A percentile compares a stretch with the other conserved stretches of the same genome.
Evolutionary conservation across 1,284 basidiomycete genomes (phyloP).

Genomic region (Ganoderma lucidum): DNA sequence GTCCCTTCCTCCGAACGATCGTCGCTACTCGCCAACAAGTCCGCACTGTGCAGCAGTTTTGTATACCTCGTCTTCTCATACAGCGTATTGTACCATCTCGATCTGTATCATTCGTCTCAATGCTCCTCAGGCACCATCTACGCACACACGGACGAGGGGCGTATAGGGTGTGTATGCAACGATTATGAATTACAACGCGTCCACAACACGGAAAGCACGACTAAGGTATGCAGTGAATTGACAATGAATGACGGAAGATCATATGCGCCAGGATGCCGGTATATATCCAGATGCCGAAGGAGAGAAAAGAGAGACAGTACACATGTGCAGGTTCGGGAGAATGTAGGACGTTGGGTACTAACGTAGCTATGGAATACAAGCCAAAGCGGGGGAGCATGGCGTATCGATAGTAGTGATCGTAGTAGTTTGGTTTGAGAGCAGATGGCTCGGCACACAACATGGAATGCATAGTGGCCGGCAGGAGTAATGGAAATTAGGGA

Average conservation of each 20-base stretch:
- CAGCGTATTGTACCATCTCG: slow-evolving; percentile 24
- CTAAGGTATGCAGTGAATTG: slow-evolving; percentile 16
- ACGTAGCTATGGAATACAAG: slow-evolving; percentile 32
- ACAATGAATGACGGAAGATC: slow-evolving; percentile 7
- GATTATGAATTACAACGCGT: slow-evolving; percentile 28
- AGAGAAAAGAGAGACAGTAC: slow-evolving; percentile 11
- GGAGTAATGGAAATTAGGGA: slow-evolving; percentile 6
- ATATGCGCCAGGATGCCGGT: slow-evolving; percentile 18
- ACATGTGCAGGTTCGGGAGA: slow-evolving; percentile 11
- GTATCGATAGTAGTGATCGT: slow-evolving; percentile 5
- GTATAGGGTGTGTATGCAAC: slow-evolving; percentile 14
- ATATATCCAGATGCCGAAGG: slow-evolving; percentile 12
- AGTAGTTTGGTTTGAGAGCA: slow-evolving; percentile 25
- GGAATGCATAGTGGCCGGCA: not conserved
- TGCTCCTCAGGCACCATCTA: slow-evolving; percentile 2
- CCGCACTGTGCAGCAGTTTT: slow-evolving; percentile 24
- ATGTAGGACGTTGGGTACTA: slow-evolving; percentile 14
- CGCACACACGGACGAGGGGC: slow-evolving; percentile 1
- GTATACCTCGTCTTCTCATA: slow-evolving; percentile 26
- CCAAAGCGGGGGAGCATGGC: slow-evolving; percentile 16
- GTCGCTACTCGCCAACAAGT: slow-evolving; percentile 7
- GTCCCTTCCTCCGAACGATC: slow-evolving; percentile 11
- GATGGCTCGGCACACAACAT: slow-evolving; percentile 18
- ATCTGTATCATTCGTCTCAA: slow-evolving; percentile 24
- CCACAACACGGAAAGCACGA: slow-evolving; percentile 23